Conservation (phyloP, 768 basidiomycete species). For the Strobilomyces echinocephalus region DNA sequence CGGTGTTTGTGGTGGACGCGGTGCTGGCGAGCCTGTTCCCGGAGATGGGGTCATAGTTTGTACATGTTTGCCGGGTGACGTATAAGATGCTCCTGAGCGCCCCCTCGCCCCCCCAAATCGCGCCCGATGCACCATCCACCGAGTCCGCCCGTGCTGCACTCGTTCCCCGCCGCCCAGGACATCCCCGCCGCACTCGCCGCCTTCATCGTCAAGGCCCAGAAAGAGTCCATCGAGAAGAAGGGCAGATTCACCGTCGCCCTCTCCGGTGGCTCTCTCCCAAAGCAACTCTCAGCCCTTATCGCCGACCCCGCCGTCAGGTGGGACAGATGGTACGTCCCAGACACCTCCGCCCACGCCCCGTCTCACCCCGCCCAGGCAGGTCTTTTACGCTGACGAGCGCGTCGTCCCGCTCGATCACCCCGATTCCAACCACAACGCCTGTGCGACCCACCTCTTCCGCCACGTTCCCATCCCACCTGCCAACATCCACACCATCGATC, state of each 20-base stretch:
- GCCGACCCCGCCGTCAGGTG: conserved; percentile 67
- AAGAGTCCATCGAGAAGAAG: conserved; percentile 82
- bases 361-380: conserved; percentile 59
- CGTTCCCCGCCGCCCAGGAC: conserved; percentile 53
- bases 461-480: conserved; percentile 71
- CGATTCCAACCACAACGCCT: conserved; percentile 88
- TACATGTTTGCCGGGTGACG: conserved; percentile 26
- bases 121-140: conserved; percentile 49
- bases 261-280: conserved; percentile 89
- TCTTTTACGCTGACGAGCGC: conserved; percentile 97
- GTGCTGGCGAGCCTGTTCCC: conserved; percentile 72
- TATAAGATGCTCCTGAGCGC: conserved; percentile 1
- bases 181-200: conserved; percentile 67
- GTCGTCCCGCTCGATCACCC: conserved; percentile 87
- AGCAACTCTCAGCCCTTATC: conserved; percentile 70
- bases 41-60: conserved; percentile 46
- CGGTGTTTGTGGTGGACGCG: conserved; percentile 69
- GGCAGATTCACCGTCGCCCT: conserved; percentile 89
- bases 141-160: conserved; percentile 62
- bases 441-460: conserved; percentile 67
- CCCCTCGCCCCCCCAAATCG: no score
- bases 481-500: conserved; percentile 84
- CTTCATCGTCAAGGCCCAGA: conserved; percentile 85
- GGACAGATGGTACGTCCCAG: conserved; percentile 74
- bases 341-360: background rate